Percentiles rank a stretch among this genome's conserved stretches.
phyloP scores from a whole-genome alignment of 2,329 filamentous ascomycete genomes.

The Orbilia oligospora region DNA sequence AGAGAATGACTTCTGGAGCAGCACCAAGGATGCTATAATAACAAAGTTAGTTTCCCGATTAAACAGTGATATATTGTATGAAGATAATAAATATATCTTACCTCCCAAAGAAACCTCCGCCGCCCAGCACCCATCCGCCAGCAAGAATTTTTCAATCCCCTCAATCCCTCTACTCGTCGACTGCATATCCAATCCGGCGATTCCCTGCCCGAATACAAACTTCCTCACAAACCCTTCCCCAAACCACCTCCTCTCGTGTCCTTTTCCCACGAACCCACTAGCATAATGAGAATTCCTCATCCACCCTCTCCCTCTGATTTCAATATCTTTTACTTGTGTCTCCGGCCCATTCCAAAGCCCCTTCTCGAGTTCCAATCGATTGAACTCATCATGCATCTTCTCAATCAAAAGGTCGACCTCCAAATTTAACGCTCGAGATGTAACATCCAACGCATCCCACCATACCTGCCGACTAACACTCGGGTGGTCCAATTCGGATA shows the following conservation, averaged over 20 bases:
- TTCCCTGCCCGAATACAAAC: conserved; percentile 56
- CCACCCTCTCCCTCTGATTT: conserved; percentile 55
- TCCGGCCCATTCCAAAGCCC: conserved; percentile 49
- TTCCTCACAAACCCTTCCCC: conserved; percentile 50
- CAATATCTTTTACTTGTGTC: conserved; percentile 57
- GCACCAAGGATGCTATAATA: conserved; percentile 43
- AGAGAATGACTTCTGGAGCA: conserved; percentile 59
- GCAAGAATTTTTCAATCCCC: conserved; percentile 51
- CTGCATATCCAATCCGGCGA: conserved; percentile 31
- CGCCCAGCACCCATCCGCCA: conserved; percentile 60
- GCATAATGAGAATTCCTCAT: conserved; percentile 53
- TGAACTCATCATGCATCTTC: conserved; percentile 59
- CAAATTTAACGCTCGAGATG: conserved; percentile 41
- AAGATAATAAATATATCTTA: conserved; percentile 17
- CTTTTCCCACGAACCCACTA: conserved; percentile 55
- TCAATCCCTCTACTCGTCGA: conserved; percentile 51
- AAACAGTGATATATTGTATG: background rate
- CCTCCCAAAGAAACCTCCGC: conserved; percentile 58
- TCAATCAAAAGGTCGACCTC: conserved; percentile 59
- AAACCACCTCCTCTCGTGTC: conserved; percentile 54
- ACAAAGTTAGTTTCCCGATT: conserved; percentile 10
- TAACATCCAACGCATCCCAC: conserved; percentile 58
- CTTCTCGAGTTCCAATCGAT: conserved; percentile 47
- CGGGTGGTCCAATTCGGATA: conserved; percentile 48
- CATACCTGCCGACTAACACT: conserved; percentile 48